These are phyloP conservation scores for Ogataea paraovalis DNA, from an alignment of 805 yeast genomes.

Conservation along the genomic window DNA sequence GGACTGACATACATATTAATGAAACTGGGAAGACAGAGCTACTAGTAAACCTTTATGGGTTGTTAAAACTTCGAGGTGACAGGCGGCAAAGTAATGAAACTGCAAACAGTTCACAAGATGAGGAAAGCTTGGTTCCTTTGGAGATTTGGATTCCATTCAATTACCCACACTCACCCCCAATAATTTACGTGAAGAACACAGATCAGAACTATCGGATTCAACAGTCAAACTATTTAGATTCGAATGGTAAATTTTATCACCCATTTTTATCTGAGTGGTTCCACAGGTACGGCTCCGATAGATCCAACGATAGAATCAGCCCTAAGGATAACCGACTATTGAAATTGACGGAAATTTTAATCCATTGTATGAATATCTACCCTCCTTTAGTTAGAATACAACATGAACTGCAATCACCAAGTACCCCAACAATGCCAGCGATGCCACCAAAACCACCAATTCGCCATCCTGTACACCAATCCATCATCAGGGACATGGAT, in stretches of 20 bases:
- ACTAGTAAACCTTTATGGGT: conserved; percentile 63
- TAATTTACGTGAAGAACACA: conserved; percentile 53
- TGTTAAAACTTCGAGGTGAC: conserved; percentile 29
- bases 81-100: conserved; percentile 1
- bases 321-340: conserved; percentile 28
- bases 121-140: conserved; percentile 42
- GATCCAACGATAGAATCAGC: conserved; percentile 20
- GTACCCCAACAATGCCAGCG: conserved; percentile 36
- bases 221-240: conserved; percentile 65
- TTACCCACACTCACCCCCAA: conserved; percentile 68
- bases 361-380: conserved; percentile 15
- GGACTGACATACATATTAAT: conserved; percentile 61
- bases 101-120: conserved; percentile 19
- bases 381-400: conserved; percentile 11
- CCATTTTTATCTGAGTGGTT: conserved; percentile 65
- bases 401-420: neutral
- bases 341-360: conserved; percentile 17
- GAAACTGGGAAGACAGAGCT: conserved; percentile 57
- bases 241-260: conserved; percentile 67
- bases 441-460: conserved; percentile 33
- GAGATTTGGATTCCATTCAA: conserved; percentile 73
- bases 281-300: conserved; percentile 12
- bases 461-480: conserved; percentile 1
- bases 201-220: conserved; percentile 42
- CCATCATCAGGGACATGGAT: neutral